Percentiles rank a stretch among this genome's conserved stretches.
Conservation (phyloP, 2,329 filamentous ascomycete genomes). For the Volutella citrinella region DNA sequence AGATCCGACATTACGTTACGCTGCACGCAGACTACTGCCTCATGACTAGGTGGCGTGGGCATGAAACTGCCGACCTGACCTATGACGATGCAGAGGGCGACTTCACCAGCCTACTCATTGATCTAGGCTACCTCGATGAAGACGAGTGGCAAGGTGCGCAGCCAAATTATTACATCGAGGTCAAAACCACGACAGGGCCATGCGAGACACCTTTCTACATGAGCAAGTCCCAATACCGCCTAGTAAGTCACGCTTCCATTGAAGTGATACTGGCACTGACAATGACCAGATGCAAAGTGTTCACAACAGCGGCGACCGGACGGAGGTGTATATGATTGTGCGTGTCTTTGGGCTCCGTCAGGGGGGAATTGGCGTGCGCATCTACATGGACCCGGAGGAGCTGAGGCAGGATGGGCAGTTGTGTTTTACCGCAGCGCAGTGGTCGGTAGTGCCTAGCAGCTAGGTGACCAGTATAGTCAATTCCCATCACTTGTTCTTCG, state of each 20-base stretch:
- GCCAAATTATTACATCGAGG: slow-evolving; percentile 46
- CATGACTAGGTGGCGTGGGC: slow-evolving; percentile 5
- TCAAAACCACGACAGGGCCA: slow-evolving; percentile 43
- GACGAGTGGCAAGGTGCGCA: slow-evolving; percentile 13
- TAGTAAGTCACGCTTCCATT: slow-evolving; percentile 30
- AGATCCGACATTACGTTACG: slow-evolving; percentile 7
- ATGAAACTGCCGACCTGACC: slow-evolving; percentile 14
- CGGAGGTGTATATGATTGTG: slow-evolving; percentile 14
- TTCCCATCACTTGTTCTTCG: too few species aligned
- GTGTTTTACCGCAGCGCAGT: too few species aligned
- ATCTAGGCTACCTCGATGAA: slow-evolving; percentile 8
- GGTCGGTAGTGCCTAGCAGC: too few species aligned
- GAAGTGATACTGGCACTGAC: slow-evolving; percentile 2
- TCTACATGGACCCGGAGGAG: slow-evolving; percentile 17
- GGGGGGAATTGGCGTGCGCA: slow-evolving; percentile 8
- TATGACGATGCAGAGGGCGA: slow-evolving; percentile 10
- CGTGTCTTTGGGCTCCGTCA: slow-evolving; percentile 15
- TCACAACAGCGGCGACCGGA: slow-evolving; percentile 7
- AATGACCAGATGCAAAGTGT: slow-evolving; percentile 12
- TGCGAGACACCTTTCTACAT: slow-evolving; percentile 42
- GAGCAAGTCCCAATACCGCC: slow-evolving; percentile 40
- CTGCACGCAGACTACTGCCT: slow-evolving; percentile 9
- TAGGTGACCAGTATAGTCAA: too few species aligned
- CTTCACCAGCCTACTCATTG: slow-evolving; percentile 12
- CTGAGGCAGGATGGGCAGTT: slow-evolving; percentile 12